Base-by-base conservation (phyloP, 768 basidiomycete genomes). In the Suillus brevipes region DNA sequence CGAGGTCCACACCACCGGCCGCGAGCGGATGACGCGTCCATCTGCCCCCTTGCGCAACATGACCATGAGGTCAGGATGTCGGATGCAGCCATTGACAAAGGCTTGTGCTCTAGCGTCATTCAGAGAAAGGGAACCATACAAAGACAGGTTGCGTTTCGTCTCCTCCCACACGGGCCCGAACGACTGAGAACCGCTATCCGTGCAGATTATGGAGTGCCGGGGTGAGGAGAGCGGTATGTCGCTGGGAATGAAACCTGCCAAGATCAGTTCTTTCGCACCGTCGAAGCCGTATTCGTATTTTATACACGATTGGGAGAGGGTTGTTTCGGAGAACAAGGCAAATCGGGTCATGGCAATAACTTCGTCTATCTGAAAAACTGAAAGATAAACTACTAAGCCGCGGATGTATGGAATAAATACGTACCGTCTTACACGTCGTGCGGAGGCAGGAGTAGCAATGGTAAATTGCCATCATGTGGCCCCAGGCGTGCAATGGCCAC, bases 401-500 rank as follows among this genome's bases (percentile, higher is more conserved):
- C 36, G 8, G 3, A 53, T 18, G 20, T 12, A 55, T 20, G 34
- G 34, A n/a, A 55, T 34, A 45, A 14, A 38, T 37, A 58, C 55
- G 53, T 68, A 76, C 77, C 64, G 77, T 74, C 62, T 69, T 68
- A 60, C 76, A 78, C n/a, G 67, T 68, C 16, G 61, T 64, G 43
- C 77, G 75, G 62, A 78, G 71, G 50, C 77, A 78, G 4, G 71
- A 69, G 57, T 78, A 78, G 59, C 78, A 78, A 18, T 52, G 60
- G 42, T 70, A 67, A 37, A 78, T 61, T 37, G 72, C 73, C 50
- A 68, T 72, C 68, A 78, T 68, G 43, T 78, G 78, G 8, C 77
- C 75, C 78, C 78, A 78, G 8, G 74, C 78, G 43, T 75, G 77
- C 60, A 79, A 70, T 36, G 78, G 75, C 73, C 73, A 76, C 31